Conservation (phyloP, 805 yeast species). For the Wickerhamiella slavikovae region DNA sequence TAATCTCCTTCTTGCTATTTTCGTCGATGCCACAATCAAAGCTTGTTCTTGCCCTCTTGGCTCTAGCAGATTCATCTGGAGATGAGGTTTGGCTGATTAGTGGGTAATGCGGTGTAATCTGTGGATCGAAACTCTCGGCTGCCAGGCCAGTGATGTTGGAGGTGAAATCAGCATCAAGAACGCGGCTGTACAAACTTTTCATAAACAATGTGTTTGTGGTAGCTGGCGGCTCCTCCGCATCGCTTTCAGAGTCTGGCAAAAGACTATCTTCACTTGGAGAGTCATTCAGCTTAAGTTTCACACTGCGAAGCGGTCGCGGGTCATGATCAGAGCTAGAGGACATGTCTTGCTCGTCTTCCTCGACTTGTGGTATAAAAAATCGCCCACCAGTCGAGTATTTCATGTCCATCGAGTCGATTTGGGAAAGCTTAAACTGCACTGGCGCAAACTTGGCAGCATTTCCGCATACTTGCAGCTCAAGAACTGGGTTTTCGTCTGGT, state of each 20-base stretch:
- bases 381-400: conserved; percentile 84
- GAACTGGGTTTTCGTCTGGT: no score
- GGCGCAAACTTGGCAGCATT: no score
- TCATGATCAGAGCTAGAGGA: no score
- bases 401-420: conserved; percentile 40
- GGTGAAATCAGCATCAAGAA: background rate
- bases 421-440: conserved; percentile 37
- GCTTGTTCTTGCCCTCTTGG: background rate
- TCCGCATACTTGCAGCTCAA: no score
- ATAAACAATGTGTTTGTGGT: no score
- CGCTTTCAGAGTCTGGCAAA: conserved; percentile 4
- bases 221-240: no score
- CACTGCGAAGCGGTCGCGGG: no score
- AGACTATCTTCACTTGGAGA: conserved; percentile 2
- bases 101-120: background rate
- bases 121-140: no score
- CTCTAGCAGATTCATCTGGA: background rate
- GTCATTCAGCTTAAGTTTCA: background rate
- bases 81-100: background rate
- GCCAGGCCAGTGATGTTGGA: background rate
- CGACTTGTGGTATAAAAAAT: conserved; percentile 27
- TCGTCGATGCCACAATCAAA: no score
- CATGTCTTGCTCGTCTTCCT: conserved; percentile 7
- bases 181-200: no score
- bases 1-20: background rate